phyloP scores from a whole-genome alignment of 768 basidiomycete genomes.

The Clathrus columnatus region DNA sequence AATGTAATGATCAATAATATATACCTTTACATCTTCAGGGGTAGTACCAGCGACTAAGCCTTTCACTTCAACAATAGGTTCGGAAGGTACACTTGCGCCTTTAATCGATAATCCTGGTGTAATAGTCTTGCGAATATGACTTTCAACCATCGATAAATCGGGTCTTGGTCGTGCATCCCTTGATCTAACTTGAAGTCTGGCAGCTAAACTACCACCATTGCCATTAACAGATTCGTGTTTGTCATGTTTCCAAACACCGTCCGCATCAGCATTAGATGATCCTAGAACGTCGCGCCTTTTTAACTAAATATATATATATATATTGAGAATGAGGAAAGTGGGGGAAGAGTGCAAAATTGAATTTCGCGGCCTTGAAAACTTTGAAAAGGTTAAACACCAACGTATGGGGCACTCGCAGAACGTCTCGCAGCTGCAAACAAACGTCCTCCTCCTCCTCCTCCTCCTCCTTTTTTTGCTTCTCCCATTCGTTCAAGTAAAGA shows the following conservation, averaged over 20 bases:
- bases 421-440: background rate
- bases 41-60: constrained; percentile 8
- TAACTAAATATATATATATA: constrained; percentile 1
- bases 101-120: constrained; percentile 3
- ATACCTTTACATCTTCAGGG: constrained; percentile 9
- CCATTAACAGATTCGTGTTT: constrained; percentile 4
- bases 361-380: background rate
- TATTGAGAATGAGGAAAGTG: background rate
- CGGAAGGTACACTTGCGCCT: constrained; percentile 1
- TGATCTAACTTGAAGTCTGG: constrained; percentile 1
- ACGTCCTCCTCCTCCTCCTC: constrained; percentile 1
- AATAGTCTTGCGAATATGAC: background rate
- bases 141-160: constrained; percentile 3
- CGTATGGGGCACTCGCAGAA: constrained; percentile 12
- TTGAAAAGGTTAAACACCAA: constrained; percentile 10
- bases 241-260: constrained; percentile 10
- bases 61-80: constrained; percentile 7
- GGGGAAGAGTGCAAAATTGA: background rate
- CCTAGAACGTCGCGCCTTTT: constrained; percentile 7
- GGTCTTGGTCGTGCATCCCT: background rate
- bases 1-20: background rate
- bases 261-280: constrained; percentile 8
- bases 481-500: constrained; percentile 8
- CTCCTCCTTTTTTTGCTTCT: constrained; percentile 8
- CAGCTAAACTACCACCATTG: constrained; percentile 2